Conservation (phyloP, 495 filamentous ascomycete species). For the Penicillium flavigenum region DNA sequence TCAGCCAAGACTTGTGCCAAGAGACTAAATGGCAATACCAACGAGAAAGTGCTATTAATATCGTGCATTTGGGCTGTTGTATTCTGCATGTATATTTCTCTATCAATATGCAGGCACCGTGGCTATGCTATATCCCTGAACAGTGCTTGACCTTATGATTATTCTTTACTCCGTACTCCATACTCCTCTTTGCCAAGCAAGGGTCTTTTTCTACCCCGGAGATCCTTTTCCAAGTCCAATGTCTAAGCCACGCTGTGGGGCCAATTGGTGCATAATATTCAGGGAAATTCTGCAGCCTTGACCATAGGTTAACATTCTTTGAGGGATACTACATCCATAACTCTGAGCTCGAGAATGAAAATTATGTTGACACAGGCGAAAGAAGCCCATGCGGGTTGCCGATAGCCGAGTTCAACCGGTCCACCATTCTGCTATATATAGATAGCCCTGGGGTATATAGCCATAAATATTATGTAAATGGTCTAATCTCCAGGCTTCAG, state of each 20-base stretch:
- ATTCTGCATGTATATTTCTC: not conserved
- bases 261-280: conserved; percentile 5
- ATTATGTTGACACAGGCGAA: not conserved
- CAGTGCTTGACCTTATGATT: not conserved
- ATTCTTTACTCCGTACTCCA: not conserved
- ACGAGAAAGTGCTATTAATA: conserved; percentile 8
- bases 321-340: not conserved
- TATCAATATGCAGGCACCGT: not conserved
- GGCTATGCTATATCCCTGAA: not conserved
- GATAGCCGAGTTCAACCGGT: not conserved
- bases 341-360: not conserved
- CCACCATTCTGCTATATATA: conserved; percentile 15
- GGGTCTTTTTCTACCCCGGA: conserved; percentile 5
- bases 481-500: conserved; percentile 14
- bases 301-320: conserved; percentile 11
- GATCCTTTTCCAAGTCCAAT: not conserved
- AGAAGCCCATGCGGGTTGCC: not conserved
- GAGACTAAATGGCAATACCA: not conserved
- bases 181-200: not conserved
- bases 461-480: not conserved
- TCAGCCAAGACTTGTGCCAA: conserved; percentile 21
- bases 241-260: conserved; percentile 27
- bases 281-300: conserved; percentile 3
- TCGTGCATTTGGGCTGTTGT: not conserved
- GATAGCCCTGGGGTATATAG: not conserved